Percentiles rank a stretch among this genome's conserved stretches.
phyloP scores from a whole-genome alignment of 2,329 filamentous ascomycete genomes.

The Xylaria sp. region DNA sequence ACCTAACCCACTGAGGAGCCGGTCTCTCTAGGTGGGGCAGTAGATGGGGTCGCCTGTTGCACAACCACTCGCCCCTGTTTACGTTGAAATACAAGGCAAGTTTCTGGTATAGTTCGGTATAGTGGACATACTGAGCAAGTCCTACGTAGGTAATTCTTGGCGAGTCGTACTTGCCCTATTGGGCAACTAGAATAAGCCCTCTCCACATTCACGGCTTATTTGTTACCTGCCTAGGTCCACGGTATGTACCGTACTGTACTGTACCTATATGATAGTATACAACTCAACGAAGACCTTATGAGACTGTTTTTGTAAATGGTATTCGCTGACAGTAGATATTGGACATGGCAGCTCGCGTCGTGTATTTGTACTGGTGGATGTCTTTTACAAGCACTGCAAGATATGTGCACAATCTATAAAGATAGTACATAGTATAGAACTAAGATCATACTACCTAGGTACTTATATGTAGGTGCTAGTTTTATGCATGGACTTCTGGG shows the following conservation, averaged over 20 bases:
- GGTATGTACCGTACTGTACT: too few relatives aligned
- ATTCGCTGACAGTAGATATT: too few relatives aligned
- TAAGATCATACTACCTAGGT: too few relatives aligned
- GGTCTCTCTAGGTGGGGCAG: slow-evolving; percentile 21
- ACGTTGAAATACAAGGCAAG: neutral
- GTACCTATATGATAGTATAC: too few relatives aligned
- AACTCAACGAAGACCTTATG: too few relatives aligned
- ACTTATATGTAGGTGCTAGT: too few relatives aligned
- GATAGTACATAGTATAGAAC: too few relatives aligned
- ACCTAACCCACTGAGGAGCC: slow-evolving; percentile 41
- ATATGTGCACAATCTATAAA: neutral
- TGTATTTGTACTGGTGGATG: neutral
- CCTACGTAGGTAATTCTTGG: slow-evolving; percentile 11
- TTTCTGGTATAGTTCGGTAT: slow-evolving; percentile 13
- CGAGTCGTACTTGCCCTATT: slow-evolving; percentile 27
- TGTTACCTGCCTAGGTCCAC: too few relatives aligned
- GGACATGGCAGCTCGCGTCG: neutral
- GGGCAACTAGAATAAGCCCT: slow-evolving; percentile 1
- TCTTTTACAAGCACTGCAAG: neutral
- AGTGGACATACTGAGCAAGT: slow-evolving; percentile 5
- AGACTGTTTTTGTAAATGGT: too few relatives aligned
- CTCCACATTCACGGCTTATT: neutral
- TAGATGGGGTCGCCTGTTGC: slow-evolving; percentile 34
- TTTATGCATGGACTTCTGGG: too few relatives aligned
- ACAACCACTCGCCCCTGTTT: slow-evolving; percentile 32